Percentiles rank a stretch among this genome's conserved stretches.
Conservation (phyloP, 2,329 filamentous ascomycete species). For the Fusarium camptoceras region DNA sequence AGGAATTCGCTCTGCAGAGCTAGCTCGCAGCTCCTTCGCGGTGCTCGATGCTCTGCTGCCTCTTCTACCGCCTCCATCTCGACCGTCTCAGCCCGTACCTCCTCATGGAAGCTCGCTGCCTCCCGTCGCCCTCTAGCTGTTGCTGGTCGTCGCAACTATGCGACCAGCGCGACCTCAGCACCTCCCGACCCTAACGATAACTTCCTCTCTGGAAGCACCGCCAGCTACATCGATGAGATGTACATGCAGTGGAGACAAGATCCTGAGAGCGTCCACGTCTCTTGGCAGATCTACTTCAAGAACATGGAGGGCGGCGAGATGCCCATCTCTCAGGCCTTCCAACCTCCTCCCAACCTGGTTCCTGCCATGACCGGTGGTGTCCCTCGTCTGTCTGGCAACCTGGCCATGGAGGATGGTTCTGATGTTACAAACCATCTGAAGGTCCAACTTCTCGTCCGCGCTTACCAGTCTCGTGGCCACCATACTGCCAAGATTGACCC, state of each 20-base stretch:
- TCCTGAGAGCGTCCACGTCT: slow-evolving; percentile 92
- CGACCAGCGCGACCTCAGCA: slow-evolving; percentile 64
- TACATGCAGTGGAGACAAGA: slow-evolving; percentile 98
- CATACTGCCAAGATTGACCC: slow-evolving; percentile 99
- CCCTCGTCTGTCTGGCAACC: slow-evolving; percentile 76
- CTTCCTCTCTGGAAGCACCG: slow-evolving; percentile 95
- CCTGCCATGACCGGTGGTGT: slow-evolving; percentile 84
- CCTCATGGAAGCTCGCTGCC: slow-evolving; percentile 59
- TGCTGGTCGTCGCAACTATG: slow-evolving; percentile 64
- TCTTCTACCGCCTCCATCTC: slow-evolving; percentile 58
- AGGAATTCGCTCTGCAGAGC: slow-evolving; percentile 74
- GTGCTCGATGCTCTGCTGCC: slow-evolving; percentile 61
- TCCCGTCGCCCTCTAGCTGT: slow-evolving; percentile 63
- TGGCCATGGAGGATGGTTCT: slow-evolving; percentile 75
- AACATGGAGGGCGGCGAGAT: slow-evolving; percentile 99
- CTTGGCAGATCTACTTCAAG: slow-evolving; percentile 99
- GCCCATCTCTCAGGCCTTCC: slow-evolving; percentile 97
- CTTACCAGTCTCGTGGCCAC: slow-evolving; percentile 97
- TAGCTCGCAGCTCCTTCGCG: slow-evolving; percentile 71
- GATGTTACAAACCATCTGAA: slow-evolving; percentile 97
- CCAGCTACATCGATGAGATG: slow-evolving; percentile 99
- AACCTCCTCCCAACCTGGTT: slow-evolving; percentile 91
- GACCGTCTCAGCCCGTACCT: slow-evolving; percentile 53
- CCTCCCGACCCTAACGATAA: slow-evolving; percentile 87
- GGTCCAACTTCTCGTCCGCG: slow-evolving; percentile 95